Conservation (phyloP, 1,284 basidiomycete species). For the Ganoderma sinense region DNA sequence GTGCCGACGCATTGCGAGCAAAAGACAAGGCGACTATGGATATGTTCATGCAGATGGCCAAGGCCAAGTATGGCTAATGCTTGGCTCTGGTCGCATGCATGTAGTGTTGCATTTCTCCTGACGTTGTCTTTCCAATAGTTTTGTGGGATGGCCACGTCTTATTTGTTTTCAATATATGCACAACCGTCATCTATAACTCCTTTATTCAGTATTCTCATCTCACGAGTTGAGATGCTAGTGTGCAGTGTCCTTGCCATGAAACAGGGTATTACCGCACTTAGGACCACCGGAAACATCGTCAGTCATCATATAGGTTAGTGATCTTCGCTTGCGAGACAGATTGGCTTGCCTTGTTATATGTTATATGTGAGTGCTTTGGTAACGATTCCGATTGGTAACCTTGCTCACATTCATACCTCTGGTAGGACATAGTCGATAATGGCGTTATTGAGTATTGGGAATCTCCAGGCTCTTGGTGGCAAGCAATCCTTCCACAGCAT, state of each 20-base stretch:
- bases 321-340: no score
- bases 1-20: conserved; percentile 62
- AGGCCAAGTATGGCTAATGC: conserved; percentile 71
- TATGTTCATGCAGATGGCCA: conserved; percentile 83
- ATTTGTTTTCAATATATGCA: neutral
- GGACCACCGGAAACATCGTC: neutral
- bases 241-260: no score
- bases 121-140: neutral
- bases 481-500: no score
- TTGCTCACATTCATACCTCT: neutral
- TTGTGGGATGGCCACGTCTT: neutral
- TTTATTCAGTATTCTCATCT: no score
- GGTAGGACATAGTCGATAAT: no score
- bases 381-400: neutral
- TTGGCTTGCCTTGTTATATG: neutral
- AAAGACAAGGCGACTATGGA: conserved; percentile 86
- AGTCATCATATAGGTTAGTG: no score
- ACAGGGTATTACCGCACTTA: neutral
- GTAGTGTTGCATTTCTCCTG: neutral
- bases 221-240: neutral
- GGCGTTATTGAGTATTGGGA: neutral
- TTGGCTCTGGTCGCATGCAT: neutral
- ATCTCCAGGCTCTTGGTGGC: no score
- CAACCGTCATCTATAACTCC: neutral
- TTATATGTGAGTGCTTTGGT: neutral